phyloP scores from a whole-genome alignment of 495 filamentous ascomycete species.

The Xylaria sp. region DNA sequence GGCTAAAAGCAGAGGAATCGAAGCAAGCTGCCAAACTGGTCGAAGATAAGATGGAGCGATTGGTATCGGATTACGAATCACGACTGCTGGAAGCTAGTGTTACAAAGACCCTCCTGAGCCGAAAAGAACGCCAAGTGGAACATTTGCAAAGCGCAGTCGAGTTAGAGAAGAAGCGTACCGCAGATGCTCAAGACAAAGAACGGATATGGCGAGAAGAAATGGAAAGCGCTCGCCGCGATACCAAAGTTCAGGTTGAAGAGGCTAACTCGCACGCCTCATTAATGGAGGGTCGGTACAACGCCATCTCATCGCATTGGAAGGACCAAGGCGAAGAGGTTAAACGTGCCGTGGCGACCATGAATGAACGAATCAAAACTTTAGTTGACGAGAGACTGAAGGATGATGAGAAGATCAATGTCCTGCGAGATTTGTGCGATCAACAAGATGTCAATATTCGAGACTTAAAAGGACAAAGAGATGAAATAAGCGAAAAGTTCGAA shows the following conservation, averaged over 20 bases:
- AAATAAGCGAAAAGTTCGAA: slow-evolving; percentile 62
- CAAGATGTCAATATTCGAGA: slow-evolving; percentile 70
- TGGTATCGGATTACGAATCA: slow-evolving; percentile 69
- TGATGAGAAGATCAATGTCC: slow-evolving; percentile 60
- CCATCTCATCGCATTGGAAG: slow-evolving; percentile 69
- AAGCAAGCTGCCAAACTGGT: slow-evolving; percentile 74
- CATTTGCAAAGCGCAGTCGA: slow-evolving; percentile 72
- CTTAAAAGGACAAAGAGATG: slow-evolving; percentile 65
- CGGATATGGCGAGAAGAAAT: slow-evolving; percentile 65
- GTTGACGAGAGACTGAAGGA: slow-evolving; percentile 61
- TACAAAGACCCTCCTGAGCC: slow-evolving; percentile 71
- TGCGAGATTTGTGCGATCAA: slow-evolving; percentile 72
- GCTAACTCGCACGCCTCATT: slow-evolving; percentile 61
- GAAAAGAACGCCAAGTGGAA: slow-evolving; percentile 83
- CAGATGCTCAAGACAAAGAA: slow-evolving; percentile 65
- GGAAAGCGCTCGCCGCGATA: slow-evolving; percentile 65
- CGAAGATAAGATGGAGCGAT: slow-evolving; percentile 74
- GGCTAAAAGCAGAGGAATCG: slow-evolving; percentile 73
- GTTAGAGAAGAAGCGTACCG: slow-evolving; percentile 68
- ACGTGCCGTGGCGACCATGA: slow-evolving; percentile 60
- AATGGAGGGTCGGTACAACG: slow-evolving; percentile 72
- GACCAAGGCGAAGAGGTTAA: slow-evolving; percentile 68
- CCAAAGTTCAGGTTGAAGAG: slow-evolving; percentile 68
- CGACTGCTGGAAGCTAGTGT: slow-evolving; percentile 73
- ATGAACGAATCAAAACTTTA: slow-evolving; percentile 55